Evolutionary conservation across 2,329 filamentous ascomycete genomes (phyloP).

Genomic region (Fusarium burgessii): DNA sequence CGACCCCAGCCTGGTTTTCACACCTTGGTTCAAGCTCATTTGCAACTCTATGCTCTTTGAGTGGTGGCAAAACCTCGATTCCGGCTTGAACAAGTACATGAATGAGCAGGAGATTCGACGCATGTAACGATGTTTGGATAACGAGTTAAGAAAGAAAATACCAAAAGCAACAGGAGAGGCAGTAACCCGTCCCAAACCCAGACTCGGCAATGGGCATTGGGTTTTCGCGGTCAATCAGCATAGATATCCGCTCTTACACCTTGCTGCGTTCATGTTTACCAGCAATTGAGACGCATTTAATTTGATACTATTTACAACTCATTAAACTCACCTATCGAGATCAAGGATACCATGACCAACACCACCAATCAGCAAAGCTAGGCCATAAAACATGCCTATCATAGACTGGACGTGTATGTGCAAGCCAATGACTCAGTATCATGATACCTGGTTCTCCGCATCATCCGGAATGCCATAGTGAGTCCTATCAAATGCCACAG

Average conservation of each 20-base stretch:
- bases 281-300: constrained; percentile 34
- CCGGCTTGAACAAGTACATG: constrained; percentile 84
- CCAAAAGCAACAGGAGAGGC: constrained; percentile 8
- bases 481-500: constrained; percentile 26
- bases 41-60: constrained; percentile 98
- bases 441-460: constrained; percentile 10
- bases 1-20: constrained; percentile 85
- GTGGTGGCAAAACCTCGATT: constrained; percentile 92
- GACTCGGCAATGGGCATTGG: constrained; percentile 20
- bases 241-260: constrained; percentile 46
- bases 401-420: neutral
- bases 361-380: constrained; percentile 1
- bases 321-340: neutral
- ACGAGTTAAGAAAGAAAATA: constrained; percentile 9
- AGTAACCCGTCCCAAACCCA: constrained; percentile 2
- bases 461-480: constrained; percentile 8
- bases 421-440: neutral
- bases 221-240: constrained; percentile 40
- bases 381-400: neutral
- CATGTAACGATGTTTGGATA: constrained; percentile 64
- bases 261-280: constrained; percentile 4
- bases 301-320: constrained; percentile 33
- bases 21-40: constrained; percentile 99
- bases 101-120: constrained; percentile 89
- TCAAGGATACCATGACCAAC: neutral